These are phyloP conservation scores for Alternaria incomplexa DNA, from an alignment of 2,329 filamentous ascomycete genomes.

Conservation along the genomic window DNA sequence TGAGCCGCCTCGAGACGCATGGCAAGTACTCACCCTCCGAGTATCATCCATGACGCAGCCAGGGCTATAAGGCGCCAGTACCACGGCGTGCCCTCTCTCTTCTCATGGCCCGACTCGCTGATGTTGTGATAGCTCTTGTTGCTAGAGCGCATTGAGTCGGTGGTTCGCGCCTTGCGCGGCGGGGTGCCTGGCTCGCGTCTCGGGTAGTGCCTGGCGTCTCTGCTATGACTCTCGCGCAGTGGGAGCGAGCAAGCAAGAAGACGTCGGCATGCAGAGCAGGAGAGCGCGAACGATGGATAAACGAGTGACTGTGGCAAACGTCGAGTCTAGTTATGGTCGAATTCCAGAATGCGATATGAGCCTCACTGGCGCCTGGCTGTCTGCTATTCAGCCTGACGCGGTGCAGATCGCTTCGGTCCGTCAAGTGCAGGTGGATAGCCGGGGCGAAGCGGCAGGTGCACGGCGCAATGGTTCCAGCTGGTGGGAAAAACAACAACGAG, in stretches of 20 bases:
- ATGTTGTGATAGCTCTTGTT: constrained; percentile 42
- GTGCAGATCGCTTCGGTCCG: constrained; percentile 28
- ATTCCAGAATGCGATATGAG: constrained; percentile 6
- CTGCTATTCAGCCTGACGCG: constrained; percentile 31
- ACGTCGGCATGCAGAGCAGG: constrained; percentile 23
- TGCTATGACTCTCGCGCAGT: constrained; percentile 15
- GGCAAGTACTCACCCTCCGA: constrained; percentile 52
- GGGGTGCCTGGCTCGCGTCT: constrained; percentile 27
- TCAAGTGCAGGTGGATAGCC: constrained; percentile 12
- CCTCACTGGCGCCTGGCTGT: constrained; percentile 11
- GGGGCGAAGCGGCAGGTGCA: constrained; percentile 18
- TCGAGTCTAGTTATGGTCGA: constrained; percentile 1
- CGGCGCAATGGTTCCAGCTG: constrained; percentile 6
- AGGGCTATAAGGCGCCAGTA: constrained; percentile 57
- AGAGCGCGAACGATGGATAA: background rate
- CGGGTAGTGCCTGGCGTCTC: constrained; percentile 22
- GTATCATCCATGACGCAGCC: constrained; percentile 54
- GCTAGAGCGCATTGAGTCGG: constrained; percentile 38
- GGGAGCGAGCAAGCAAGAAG: constrained; percentile 8
- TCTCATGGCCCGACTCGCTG: constrained; percentile 23
- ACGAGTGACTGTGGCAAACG: constrained; percentile 17
- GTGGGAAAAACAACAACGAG: constrained; percentile 11
- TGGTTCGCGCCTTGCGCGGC: constrained; percentile 23
- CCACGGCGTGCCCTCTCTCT: constrained; percentile 46
- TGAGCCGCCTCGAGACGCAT: background rate